A percentile compares a stretch with the other conserved stretches of the same genome.
These are phyloP conservation scores for Aotearoamyces nothofagi DNA, from an alignment of 2,329 filamentous ascomycete species.

Conservation along the genomic window DNA sequence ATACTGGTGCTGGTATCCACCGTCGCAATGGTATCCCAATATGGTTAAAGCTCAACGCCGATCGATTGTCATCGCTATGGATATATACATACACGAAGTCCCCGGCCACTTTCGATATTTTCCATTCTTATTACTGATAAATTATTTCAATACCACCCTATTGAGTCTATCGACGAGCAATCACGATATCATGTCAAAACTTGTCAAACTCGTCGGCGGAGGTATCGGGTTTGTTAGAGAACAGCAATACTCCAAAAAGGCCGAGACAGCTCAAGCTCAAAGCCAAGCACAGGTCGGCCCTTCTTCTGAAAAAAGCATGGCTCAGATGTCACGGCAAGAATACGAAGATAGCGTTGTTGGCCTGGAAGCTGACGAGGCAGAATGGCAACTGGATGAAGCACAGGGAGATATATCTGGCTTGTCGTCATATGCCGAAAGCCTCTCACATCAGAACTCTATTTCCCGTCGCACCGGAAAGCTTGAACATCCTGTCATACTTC, in stretches of 20 bases:
- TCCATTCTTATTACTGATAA: too few species aligned
- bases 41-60: too few species aligned
- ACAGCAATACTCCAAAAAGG: slow-evolving; percentile 7
- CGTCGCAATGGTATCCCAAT: too few species aligned
- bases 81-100: too few species aligned
- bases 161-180: too few species aligned
- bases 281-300: background rate
- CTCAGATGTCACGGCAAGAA: background rate
- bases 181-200: slow-evolving; percentile 7
- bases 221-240: slow-evolving; percentile 15
- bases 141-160: too few species aligned
- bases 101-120: too few species aligned
- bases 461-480: slow-evolving; percentile 15
- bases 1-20: too few species aligned
- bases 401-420: slow-evolving; percentile 1
- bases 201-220: slow-evolving; percentile 12
- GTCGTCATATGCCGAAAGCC: slow-evolving; percentile 5
- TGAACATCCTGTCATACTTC: slow-evolving; percentile 32
- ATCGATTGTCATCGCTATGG: too few species aligned
- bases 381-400: slow-evolving; percentile 15
- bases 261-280: slow-evolving; percentile 1
- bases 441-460: background rate
- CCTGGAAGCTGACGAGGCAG: slow-evolving; percentile 12
- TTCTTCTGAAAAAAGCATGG: background rate
- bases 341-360: slow-evolving; percentile 4